Evolutionary conservation across 1,284 basidiomycete genomes (phyloP), one percentile per base, ranked within the genome.

Genomic region (Melampsora americana): DNA sequence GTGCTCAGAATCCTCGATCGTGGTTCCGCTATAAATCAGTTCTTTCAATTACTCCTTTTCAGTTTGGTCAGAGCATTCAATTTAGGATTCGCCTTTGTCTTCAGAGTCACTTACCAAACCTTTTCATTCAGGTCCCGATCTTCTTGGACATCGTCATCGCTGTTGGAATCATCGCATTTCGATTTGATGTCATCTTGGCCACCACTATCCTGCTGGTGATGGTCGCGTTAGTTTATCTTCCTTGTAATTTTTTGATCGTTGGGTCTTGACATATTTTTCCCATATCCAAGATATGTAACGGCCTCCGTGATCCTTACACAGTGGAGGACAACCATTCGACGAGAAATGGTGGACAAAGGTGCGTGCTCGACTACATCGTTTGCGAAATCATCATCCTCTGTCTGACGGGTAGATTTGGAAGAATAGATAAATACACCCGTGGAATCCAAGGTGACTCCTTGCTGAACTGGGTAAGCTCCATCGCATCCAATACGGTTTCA

Each of bases 1-100:
- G 84, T 89, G 18, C 84, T 89, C 18, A 85, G 88, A n/a, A 89
- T 89, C 77, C 84, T 90, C n/a, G 88, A 88, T 78, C 85, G 88
- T 68, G 88, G 88, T 16, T 84, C 86, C 3, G 86, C 87, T 1
- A 87, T 89, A 80, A 82, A 82, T 60, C 69, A 71, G 39, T 75
- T 77, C 26, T 71, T 71, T 64, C 66, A 67, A 73, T 28, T 73
- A 30, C 56, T 73, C 7, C 42, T 77, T 30, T 71, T 66, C 32
- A 72, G 62, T n/a, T 35, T 69, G 56, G 73, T 76, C 18, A 61
- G 73, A 30, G 35, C 68, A 35, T 20, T 67, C 5, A 1, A 82
- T 86, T 69, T 84, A 85, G 78, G 82, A 30, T 77, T 59, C 18
- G 39, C 20, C 23, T 26, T n/a, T 42, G 66, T 76, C 70, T 79